phyloP scores from a whole-genome alignment of 2,329 filamentous ascomycete genomes.

The Pseudocercospora cruenta region DNA sequence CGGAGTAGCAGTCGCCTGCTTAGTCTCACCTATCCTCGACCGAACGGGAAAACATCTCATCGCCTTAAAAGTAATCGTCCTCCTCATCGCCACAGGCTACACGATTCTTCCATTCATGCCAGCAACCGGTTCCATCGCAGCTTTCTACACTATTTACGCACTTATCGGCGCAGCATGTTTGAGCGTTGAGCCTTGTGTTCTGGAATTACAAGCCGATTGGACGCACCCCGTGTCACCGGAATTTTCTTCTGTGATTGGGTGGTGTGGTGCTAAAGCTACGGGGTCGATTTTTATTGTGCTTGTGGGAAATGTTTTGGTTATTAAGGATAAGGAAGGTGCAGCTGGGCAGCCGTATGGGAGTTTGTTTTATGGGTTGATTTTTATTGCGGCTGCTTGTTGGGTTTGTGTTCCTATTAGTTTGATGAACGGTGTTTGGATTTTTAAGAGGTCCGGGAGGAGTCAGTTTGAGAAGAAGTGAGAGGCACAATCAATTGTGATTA shows the following conservation, averaged over 20 bases:
- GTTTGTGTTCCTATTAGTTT: background rate
- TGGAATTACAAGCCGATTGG: conserved; percentile 84
- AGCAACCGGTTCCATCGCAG: background rate
- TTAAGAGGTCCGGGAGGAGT: background rate
- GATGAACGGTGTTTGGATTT: conserved; percentile 4
- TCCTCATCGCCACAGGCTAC: background rate
- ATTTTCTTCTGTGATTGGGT: conserved; percentile 77
- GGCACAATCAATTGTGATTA: too few species aligned
- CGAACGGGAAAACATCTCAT: conserved; percentile 4
- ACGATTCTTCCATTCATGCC: conserved; percentile 7
- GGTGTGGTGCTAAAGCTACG: conserved; percentile 80
- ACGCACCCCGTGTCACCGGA: conserved; percentile 83
- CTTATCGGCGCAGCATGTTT: conserved; percentile 78
- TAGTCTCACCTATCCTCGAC: conserved; percentile 59
- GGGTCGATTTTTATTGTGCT: conserved; percentile 81
- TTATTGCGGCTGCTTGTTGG: conserved; percentile 10
- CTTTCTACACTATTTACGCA: conserved; percentile 72
- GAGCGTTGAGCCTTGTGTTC: conserved; percentile 73
- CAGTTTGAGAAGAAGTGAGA: background rate
- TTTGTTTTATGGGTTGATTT: conserved; percentile 10
- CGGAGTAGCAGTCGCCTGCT: conserved; percentile 73
- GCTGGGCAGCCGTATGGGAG: background rate
- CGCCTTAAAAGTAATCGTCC: background rate
- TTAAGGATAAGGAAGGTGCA: background rate
- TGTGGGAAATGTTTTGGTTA: conserved; percentile 55